phyloP scores from a whole-genome alignment of 352 stramenopile species.

The Phytopythium montanum region DNA sequence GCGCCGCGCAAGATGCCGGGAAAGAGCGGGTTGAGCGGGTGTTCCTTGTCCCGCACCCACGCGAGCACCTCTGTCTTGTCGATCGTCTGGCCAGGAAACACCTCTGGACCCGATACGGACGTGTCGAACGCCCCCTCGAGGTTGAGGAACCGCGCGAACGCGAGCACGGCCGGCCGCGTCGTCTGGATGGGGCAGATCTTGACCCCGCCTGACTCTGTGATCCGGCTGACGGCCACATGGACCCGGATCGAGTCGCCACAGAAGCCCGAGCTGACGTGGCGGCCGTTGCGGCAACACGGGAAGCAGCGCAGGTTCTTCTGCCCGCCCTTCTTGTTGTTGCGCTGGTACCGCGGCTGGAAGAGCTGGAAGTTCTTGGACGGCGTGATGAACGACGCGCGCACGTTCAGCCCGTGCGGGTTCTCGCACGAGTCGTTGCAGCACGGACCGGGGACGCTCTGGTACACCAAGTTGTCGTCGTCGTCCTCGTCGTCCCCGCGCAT shows the following conservation, averaged over 20 bases:
- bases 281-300: constrained; percentile 72
- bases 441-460: constrained; percentile 67
- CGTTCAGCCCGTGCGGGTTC: constrained; percentile 76
- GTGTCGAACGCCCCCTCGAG: constrained; percentile 66
- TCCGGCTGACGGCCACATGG: constrained; percentile 69
- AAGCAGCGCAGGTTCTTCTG: constrained; percentile 90
- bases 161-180: constrained; percentile 52
- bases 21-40: constrained; percentile 77
- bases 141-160: constrained; percentile 71
- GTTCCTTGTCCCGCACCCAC: constrained; percentile 69
- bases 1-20: constrained; percentile 68
- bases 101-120: constrained; percentile 63
- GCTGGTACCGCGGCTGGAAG: constrained; percentile 80
- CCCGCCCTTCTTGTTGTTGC: constrained; percentile 89
- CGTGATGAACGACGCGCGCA: constrained; percentile 75
- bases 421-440: constrained; percentile 84
- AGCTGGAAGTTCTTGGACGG: constrained; percentile 77
- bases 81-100: constrained; percentile 76
- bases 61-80: constrained; percentile 58
- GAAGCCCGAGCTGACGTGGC: constrained; percentile 83
- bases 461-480: constrained; percentile 65
- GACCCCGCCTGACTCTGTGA: constrained; percentile 71
- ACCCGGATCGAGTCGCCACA: constrained; percentile 85
- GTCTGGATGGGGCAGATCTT: constrained; percentile 82
- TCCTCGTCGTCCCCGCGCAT: constrained; percentile 69